phyloP scores from a whole-genome alignment of 2,329 filamentous ascomycete species.

The Domatiomyces globalis region DNA sequence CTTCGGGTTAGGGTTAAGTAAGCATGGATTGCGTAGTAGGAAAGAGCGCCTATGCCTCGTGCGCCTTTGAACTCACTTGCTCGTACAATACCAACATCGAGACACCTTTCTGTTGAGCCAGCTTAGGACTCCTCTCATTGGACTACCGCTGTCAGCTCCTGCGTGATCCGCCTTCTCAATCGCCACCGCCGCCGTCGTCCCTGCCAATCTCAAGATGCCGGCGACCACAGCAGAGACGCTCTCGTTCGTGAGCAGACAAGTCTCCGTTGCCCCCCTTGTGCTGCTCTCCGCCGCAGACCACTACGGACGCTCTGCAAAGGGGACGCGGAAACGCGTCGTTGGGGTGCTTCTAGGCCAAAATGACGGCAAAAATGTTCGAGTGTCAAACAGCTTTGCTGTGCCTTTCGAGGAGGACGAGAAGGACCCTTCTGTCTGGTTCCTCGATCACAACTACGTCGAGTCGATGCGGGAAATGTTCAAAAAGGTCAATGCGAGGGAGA shows the following conservation, averaged over 20 bases:
- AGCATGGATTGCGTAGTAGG: too few species aligned
- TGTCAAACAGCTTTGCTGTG: constrained; percentile 96
- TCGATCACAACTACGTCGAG: constrained; percentile 99
- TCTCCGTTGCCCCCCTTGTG: constrained; percentile 93
- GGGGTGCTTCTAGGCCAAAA: constrained; percentile 92
- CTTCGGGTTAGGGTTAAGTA: too few species aligned
- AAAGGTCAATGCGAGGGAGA: constrained; percentile 97
- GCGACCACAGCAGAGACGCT: constrained; percentile 93
- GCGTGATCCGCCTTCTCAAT: not conserved
- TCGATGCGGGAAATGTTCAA: constrained; percentile 99
- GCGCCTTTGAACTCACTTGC: too few species aligned
- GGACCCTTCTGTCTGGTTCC: constrained; percentile 95
- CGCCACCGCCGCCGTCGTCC: too few species aligned
- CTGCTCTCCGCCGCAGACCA: constrained; percentile 97
- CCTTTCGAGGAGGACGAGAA: constrained; percentile 99
- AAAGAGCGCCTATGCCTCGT: too few species aligned
- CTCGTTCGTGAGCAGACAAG: constrained; percentile 83
- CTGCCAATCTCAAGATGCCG: constrained; percentile 52
- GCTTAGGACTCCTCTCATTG: too few species aligned
- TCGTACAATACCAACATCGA: too few species aligned
- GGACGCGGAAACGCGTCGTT: constrained; percentile 76
- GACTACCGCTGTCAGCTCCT: too few species aligned
- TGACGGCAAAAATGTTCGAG: constrained; percentile 85
- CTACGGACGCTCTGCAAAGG: constrained; percentile 87
- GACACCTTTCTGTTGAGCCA: too few species aligned